Conservation (phyloP, 345 rosid genomes). For the Anacardium occidentale region DNA sequence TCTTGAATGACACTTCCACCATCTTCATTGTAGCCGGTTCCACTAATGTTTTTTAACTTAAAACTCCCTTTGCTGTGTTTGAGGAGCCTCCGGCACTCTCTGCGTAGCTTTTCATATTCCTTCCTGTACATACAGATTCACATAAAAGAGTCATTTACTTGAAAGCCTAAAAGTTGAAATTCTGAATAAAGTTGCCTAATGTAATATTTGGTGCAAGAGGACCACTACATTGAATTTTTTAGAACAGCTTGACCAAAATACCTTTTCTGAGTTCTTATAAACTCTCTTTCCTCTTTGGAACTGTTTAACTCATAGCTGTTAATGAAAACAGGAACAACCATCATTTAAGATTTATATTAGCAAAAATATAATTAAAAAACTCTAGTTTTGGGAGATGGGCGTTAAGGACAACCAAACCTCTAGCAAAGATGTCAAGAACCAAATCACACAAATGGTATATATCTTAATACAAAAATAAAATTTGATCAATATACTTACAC, state of each 20-base stretch:
- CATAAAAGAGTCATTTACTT: conserved; percentile 4
- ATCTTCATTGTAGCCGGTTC: conserved; percentile 26
- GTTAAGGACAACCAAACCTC: neutral
- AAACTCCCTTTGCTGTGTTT: conserved; percentile 37
- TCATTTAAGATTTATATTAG: neutral
- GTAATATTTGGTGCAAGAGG: conserved; percentile 1
- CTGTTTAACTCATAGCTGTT: conserved; percentile 78
- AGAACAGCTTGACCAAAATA: conserved; percentile 19
- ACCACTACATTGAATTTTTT: conserved; percentile 11
- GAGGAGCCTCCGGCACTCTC: conserved; percentile 55
- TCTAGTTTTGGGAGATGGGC: too few relatives aligned
- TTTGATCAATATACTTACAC: conserved; percentile 58
- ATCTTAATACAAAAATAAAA: conserved; percentile 2
- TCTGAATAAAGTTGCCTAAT: neutral
- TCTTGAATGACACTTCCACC: conserved; percentile 47
- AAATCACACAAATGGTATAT: neutral
- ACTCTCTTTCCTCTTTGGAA: conserved; percentile 72
- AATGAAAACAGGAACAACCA: conserved; percentile 6
- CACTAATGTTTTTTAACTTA: conserved; percentile 38
- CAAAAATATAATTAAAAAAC: neutral
- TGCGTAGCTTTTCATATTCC: conserved; percentile 82
- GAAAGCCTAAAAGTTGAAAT: conserved; percentile 5
- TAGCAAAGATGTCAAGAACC: neutral
- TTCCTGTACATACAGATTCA: conserved; percentile 49
- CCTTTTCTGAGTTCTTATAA: conserved; percentile 67